Percentiles rank a stretch among this genome's conserved stretches.
These are phyloP conservation scores for Vishniacozyma victoriae DNA, from an alignment of 768 basidiomycete genomes.

Conservation along the genomic window DNA sequence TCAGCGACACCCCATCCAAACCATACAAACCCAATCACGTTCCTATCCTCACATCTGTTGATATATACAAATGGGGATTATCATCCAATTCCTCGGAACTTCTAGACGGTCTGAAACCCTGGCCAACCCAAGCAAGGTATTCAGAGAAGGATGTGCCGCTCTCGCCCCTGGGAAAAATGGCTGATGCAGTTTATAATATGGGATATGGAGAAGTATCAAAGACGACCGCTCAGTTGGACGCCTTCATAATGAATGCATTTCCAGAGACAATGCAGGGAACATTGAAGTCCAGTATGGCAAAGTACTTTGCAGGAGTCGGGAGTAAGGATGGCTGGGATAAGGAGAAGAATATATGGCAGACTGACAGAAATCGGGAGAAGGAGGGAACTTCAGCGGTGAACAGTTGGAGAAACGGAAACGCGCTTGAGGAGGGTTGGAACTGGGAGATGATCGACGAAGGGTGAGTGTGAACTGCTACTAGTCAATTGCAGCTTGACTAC, in stretches of 20 bases:
- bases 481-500: not conserved
- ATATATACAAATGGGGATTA: slow-evolving; percentile 35
- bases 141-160: slow-evolving; percentile 10
- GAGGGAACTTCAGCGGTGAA: slow-evolving; percentile 12
- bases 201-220: slow-evolving; percentile 9
- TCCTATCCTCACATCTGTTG: no score
- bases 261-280: slow-evolving; percentile 7
- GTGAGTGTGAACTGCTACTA: slow-evolving; percentile 15
- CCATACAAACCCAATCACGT: no score
- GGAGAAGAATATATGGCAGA: slow-evolving; percentile 40
- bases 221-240: slow-evolving; percentile 11
- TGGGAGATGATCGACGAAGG: slow-evolving; percentile 38
- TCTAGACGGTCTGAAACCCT: slow-evolving; percentile 17
- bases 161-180: slow-evolving; percentile 26
- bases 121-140: slow-evolving; percentile 17
- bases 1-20: no score
- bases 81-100: slow-evolving; percentile 12
- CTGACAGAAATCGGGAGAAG: slow-evolving; percentile 25
- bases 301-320: slow-evolving; percentile 7
- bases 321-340: slow-evolving; percentile 17
- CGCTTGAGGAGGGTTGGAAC: slow-evolving; percentile 36
- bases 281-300: slow-evolving; percentile 10
- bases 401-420: slow-evolving; percentile 30
- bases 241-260: slow-evolving; percentile 24
- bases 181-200: slow-evolving; percentile 32